Percentiles rank a stretch among this genome's conserved stretches.
These are phyloP conservation scores for Citrus inodora DNA, from an alignment of 345 rosid genomes.

Conservation along the genomic window DNA sequence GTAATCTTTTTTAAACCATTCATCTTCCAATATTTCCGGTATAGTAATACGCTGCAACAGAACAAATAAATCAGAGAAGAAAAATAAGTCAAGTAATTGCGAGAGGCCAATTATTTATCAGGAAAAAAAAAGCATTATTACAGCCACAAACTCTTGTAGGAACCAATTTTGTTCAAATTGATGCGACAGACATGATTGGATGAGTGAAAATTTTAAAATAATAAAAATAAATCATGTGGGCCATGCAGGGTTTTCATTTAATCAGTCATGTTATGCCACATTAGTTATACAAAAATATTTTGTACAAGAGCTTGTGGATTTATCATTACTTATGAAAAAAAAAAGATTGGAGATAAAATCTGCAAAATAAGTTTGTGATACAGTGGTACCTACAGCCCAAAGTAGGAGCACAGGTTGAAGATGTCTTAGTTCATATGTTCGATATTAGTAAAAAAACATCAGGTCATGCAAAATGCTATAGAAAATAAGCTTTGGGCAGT, in stretches of 20 bases:
- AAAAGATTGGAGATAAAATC: background rate
- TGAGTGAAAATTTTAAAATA: too few relatives aligned
- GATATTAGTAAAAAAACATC: background rate
- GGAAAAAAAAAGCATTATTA: too few relatives aligned
- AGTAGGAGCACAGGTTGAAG: background rate
- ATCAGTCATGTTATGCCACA: too few relatives aligned
- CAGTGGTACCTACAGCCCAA: background rate
- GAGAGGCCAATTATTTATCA: background rate
- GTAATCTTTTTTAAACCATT: conserved; percentile 88
- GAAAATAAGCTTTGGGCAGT: conserved; percentile 1
- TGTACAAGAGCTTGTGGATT: too few relatives aligned
- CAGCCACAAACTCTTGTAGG: too few relatives aligned
- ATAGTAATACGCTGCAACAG: conserved; percentile 71
- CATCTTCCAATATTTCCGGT: conserved; percentile 77
- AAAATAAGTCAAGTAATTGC: background rate
- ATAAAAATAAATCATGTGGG: too few relatives aligned
- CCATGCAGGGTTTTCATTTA: too few relatives aligned
- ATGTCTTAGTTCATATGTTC: background rate
- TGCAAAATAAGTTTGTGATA: background rate
- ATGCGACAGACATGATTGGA: too few relatives aligned
- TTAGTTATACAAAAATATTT: too few relatives aligned
- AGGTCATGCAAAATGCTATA: background rate
- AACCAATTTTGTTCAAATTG: too few relatives aligned
- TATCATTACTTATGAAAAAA: background rate
- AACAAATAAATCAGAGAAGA: background rate